Conservation (phyloP, 805 yeast genomes). For the Nakazawaea peltata region DNA sequence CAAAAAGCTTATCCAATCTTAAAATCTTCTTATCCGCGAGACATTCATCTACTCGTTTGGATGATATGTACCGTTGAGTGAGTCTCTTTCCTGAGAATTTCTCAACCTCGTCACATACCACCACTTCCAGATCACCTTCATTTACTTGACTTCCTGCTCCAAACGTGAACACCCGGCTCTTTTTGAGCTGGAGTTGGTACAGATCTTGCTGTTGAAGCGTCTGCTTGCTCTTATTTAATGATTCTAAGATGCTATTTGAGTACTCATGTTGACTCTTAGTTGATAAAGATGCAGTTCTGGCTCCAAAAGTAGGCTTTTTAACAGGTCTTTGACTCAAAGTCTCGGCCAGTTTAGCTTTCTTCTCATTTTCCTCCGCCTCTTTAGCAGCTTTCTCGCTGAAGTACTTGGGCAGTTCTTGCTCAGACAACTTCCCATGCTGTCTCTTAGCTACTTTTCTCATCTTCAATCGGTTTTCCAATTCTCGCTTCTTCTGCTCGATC, state of each 20-base stretch:
- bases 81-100: slow-evolving; percentile 34
- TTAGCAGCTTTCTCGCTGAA: not conserved
- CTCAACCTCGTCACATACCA: slow-evolving; percentile 31
- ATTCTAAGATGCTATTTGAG: not conserved
- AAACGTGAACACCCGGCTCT: slow-evolving; percentile 6
- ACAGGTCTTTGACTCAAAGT: too few species aligned
- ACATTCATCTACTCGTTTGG: slow-evolving; percentile 23
- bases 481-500: not conserved
- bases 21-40: slow-evolving; percentile 46
- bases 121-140: slow-evolving; percentile 13
- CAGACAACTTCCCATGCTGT: not conserved
- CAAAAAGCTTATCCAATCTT: slow-evolving; percentile 49
- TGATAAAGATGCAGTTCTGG: too few species aligned
- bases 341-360: too few species aligned
- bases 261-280: too few species aligned
- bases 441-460: not conserved
- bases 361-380: too few species aligned
- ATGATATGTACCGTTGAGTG: slow-evolving; percentile 37
- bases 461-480: not conserved
- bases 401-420: not conserved
- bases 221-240: not conserved
- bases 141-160: not conserved
- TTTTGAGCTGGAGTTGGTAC: slow-evolving; percentile 3
- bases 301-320: too few species aligned
- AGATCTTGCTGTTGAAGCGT: not conserved